phyloP scores from a whole-genome alignment of 2,329 filamentous ascomycete genomes.

The Trichoderma semiorbis region DNA sequence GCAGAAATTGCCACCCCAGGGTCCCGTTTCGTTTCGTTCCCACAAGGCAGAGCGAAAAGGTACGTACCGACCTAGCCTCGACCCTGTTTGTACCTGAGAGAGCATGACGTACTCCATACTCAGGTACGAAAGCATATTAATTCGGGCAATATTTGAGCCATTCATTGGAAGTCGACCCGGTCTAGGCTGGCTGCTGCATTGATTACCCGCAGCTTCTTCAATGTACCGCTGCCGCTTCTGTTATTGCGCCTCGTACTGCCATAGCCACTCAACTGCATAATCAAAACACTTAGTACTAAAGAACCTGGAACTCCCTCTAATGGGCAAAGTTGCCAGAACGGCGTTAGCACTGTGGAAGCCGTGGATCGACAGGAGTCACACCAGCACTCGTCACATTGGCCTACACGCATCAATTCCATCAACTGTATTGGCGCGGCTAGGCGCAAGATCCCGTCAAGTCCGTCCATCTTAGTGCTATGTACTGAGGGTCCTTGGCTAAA shows the following conservation, averaged over 20 bases:
- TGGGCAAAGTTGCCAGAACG: neutral
- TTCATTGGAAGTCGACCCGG: neutral
- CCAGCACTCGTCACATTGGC: neutral
- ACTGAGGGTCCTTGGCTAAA: neutral
- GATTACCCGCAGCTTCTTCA: constrained; percentile 3
- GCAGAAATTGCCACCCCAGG: neutral
- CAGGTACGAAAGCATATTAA: constrained; percentile 12
- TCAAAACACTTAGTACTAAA: too few relatives aligned
- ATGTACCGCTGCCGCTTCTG: neutral
- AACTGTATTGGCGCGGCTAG: neutral
- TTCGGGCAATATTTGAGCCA: neutral
- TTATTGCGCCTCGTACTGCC: neutral
- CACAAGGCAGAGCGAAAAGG: neutral
- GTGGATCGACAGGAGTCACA: constrained; percentile 14
- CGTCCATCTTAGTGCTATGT: neutral
- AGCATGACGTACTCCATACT: too few relatives aligned
- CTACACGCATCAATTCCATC: neutral
- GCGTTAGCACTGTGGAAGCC: neutral
- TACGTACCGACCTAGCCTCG: neutral
- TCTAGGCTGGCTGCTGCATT: neutral
- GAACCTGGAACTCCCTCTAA: neutral
- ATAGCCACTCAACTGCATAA: neutral
- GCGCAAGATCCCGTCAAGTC: neutral
- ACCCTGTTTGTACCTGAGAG: neutral
- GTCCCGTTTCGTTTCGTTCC: neutral